These are phyloP conservation scores for Eucalyptus microcorys DNA, from an alignment of 345 rosid species.

Conservation along the genomic window DNA sequence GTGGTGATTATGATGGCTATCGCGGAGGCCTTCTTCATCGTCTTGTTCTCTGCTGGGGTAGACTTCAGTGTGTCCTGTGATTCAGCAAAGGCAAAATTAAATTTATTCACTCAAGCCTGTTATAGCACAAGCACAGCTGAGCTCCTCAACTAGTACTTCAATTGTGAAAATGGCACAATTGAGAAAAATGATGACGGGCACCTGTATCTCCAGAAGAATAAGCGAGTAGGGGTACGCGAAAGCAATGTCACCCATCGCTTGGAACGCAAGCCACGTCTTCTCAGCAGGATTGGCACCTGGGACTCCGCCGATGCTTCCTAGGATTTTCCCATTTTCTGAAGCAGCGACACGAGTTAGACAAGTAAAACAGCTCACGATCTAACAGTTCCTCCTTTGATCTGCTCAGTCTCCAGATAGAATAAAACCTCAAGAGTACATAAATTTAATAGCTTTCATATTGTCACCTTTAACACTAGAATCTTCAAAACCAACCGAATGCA, in stretches of 20 bases:
- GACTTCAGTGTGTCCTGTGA: slow-evolving; percentile 28
- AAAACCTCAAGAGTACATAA: neutral
- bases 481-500: neutral
- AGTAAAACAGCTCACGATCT: neutral
- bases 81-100: neutral
- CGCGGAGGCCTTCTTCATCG: slow-evolving; percentile 21
- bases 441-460: neutral
- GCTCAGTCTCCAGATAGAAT: neutral
- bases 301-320: slow-evolving; percentile 40
- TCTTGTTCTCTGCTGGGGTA: slow-evolving; percentile 19
- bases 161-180: neutral
- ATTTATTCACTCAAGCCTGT: neutral
- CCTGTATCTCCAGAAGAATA: slow-evolving; percentile 62
- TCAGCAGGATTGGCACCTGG: slow-evolving; percentile 10
- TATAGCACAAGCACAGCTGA: neutral
- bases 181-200: neutral
- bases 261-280: slow-evolving; percentile 34
- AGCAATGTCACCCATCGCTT: slow-evolving; percentile 56
- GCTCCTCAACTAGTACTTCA: neutral
- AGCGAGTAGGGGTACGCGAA: slow-evolving; percentile 49
- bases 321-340: slow-evolving; percentile 22
- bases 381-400: neutral
- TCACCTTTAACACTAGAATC: neutral
- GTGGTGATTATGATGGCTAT: slow-evolving; percentile 7
- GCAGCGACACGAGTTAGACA: neutral